These are phyloP conservation scores for Logfia minima DNA, from an alignment of 129 eudicot species.

Conservation along the genomic window DNA sequence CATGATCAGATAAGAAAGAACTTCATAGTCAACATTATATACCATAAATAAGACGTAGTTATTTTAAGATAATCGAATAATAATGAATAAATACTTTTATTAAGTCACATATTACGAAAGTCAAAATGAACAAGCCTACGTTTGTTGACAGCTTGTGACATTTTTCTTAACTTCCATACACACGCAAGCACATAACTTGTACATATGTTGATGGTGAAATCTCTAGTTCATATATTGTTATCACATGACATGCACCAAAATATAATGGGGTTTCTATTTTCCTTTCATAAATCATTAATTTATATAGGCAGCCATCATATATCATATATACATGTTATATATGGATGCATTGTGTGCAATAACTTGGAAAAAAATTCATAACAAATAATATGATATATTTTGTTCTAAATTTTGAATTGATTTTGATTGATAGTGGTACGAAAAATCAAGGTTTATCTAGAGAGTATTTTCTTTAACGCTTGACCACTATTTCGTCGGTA, in stretches of 20 bases:
- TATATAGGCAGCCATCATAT: neutral
- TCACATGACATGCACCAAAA: too few relatives aligned
- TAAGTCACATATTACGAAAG: neutral
- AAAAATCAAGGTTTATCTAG: neutral
- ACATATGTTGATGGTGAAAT: conserved; percentile 19
- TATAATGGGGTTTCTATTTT: too few relatives aligned
- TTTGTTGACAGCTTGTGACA: conserved; percentile 28
- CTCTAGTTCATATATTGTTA: neutral
- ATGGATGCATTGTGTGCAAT: too few relatives aligned
- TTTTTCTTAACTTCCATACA: conserved; percentile 31
- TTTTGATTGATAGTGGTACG: neutral
- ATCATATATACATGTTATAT: neutral
- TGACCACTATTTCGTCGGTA: conserved; percentile 7
- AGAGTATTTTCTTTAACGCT: neutral
- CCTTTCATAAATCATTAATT: too few relatives aligned
- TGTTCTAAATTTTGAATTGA: neutral
- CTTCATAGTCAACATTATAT: neutral
- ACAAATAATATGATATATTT: neutral
- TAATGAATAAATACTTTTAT: neutral
- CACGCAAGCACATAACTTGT: conserved; percentile 27
- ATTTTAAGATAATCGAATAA: neutral
- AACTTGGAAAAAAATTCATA: neutral
- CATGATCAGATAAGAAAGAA: neutral
- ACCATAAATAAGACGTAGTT: neutral
- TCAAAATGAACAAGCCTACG: conserved; percentile 25